Percentiles rank a stretch among this genome's conserved stretches.
phyloP scores from a whole-genome alignment of 148 eudicot species.

The Tetragonia tetragonoides region DNA sequence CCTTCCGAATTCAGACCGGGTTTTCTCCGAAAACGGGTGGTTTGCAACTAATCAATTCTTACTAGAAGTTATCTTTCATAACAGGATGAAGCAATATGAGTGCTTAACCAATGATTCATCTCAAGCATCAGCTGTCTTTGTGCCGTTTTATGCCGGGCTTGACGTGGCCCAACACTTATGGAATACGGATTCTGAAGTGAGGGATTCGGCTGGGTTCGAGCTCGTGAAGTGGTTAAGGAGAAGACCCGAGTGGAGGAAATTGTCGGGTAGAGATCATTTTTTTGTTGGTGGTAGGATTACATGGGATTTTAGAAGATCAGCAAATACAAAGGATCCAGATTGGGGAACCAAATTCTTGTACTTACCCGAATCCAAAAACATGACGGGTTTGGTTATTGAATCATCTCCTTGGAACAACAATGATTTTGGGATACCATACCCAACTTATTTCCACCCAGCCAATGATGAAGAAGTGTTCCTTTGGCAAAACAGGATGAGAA shows the following conservation, averaged over 20 bases:
- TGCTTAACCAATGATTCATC: conserved; percentile 65
- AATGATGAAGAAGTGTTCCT: conserved; percentile 35
- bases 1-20: conserved; percentile 16
- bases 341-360: conserved; percentile 66
- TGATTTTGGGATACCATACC: conserved; percentile 76
- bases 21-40: conserved; percentile 38
- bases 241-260: conserved; percentile 49
- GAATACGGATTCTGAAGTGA: conserved; percentile 43
- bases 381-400: conserved; percentile 54
- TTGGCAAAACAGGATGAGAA: conserved; percentile 49
- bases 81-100: conserved; percentile 47
- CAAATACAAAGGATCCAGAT: conserved; percentile 40
- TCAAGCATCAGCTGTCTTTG: conserved; percentile 56
- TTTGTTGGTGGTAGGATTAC: conserved; percentile 60
- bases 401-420: conserved; percentile 48
- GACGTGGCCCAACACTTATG: conserved; percentile 62
- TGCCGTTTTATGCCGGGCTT: conserved; percentile 75
- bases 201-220: conserved; percentile 43
- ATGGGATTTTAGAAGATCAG: conserved; percentile 63
- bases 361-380: conserved; percentile 47
- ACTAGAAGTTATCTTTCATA: conserved; percentile 55
- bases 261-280: conserved; percentile 70
- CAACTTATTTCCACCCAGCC: conserved; percentile 69
- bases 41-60: conserved; percentile 41
- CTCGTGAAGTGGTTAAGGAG: conserved; percentile 42